Conservation (phyloP, 441 rosid species). For the Populus hybrid region DNA sequence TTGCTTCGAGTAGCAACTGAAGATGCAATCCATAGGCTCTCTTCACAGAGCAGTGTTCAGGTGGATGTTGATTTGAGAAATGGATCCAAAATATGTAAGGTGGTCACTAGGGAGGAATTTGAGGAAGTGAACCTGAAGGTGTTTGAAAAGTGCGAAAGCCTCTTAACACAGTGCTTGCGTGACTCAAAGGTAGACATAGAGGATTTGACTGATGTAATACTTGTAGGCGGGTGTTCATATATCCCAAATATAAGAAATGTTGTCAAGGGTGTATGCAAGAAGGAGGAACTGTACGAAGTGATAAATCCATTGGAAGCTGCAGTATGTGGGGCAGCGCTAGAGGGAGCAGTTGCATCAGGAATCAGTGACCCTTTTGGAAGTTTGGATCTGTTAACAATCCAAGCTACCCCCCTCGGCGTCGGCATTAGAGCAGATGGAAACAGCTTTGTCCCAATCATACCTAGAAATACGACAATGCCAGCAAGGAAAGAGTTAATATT, state of each 20-base stretch:
- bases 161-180: constrained; percentile 54
- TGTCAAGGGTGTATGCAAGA: constrained; percentile 41
- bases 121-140: constrained; percentile 58
- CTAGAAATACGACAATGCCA: constrained; percentile 67
- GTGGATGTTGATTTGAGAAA: constrained; percentile 66
- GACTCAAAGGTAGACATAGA: constrained; percentile 53
- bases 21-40: constrained; percentile 69
- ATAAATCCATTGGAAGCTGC: constrained; percentile 72
- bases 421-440: constrained; percentile 64
- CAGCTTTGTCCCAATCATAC: constrained; percentile 57
- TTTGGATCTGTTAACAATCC: constrained; percentile 77
- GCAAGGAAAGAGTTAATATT: constrained; percentile 60
- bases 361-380: constrained; percentile 73
- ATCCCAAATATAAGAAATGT: constrained; percentile 53
- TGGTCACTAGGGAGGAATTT: constrained; percentile 52
- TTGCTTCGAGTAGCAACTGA: constrained; percentile 69
- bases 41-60: constrained; percentile 40
- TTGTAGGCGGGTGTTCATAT: constrained; percentile 83
- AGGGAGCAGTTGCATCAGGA: constrained; percentile 90
- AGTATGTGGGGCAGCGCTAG: constrained; percentile 79
- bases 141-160: constrained; percentile 57
- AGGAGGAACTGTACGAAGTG: constrained; percentile 48
- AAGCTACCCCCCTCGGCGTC: constrained; percentile 60
- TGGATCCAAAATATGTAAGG: constrained; percentile 45
- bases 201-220: constrained; percentile 63